Base-by-base conservation (phyloP, 306 rosid species). In the Gillenia trifoliata region DNA sequence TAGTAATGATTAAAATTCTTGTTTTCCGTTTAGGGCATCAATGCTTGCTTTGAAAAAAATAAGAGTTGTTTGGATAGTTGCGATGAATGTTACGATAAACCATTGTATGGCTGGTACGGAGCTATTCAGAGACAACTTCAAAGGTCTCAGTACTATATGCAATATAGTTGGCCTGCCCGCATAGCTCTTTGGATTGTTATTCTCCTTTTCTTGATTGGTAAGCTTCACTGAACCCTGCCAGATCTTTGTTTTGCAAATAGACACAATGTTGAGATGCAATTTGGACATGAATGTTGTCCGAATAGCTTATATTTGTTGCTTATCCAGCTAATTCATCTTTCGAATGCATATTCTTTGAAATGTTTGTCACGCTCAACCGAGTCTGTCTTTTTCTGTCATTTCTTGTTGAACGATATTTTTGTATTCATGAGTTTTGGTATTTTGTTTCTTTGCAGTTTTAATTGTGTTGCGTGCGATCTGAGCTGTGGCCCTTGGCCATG, bases 81-180 rank as follows among this genome's bases (percentile, higher is more conserved):
- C 41, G 95, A 91, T 77, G 91, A 86, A 68, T 87, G 78, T 75
- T 92, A 88, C 56, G 91, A 89, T 69, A 94, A 92, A 84, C 93
- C 88, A 78, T 84, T 92, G 64, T 71, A 90, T 49, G 97, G 98
- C 73, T 94, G 99, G 99, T 84, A 88, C 54, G 98, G 96, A 60
- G 96, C 96, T 62, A 68, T 94, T 25, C 93, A 86, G 75, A 88
- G 99, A 70, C 93, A 81, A 78, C 86, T 94, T 86, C 99, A 90
- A 76, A 86, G 98, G 79, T 94, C 92, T 85, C 95, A 88, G 78
- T 94, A 94, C 77, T 90, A 86, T 78, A 81, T 94, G 89, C 97
- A 87, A 71, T 89, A 94, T 82, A 86, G 93, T 76, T 83, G 96
- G 66, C 89, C 90, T 67, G 83, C 85, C 75, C 93, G 85, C 74